A percentile compares a stretch with the other conserved stretches of the same genome.
These are phyloP conservation scores for Sphagnum tenellum DNA, from an alignment of 225 moss, liverwort and hornwort genomes.

Conservation along the genomic window DNA sequence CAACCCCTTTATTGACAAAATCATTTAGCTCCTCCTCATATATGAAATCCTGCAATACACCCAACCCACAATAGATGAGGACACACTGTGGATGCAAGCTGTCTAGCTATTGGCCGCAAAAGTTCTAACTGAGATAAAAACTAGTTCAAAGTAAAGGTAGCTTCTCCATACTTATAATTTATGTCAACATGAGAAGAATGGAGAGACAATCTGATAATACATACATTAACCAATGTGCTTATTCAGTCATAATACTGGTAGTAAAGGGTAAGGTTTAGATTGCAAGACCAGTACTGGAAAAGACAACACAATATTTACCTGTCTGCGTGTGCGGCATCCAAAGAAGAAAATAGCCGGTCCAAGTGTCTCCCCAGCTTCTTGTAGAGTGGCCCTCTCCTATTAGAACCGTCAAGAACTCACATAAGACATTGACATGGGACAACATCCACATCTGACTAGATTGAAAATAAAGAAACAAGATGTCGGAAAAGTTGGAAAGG, in stretches of 20 bases:
- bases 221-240: no score
- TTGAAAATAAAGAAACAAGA: background rate
- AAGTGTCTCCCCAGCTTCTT: constrained; percentile 38
- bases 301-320: constrained; percentile 11
- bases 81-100: no score
- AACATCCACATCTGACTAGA: background rate
- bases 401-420: background rate
- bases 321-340: constrained; percentile 65
- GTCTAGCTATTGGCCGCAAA: background rate
- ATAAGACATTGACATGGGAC: background rate
- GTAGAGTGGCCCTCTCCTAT: constrained; percentile 61
- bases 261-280: no score
- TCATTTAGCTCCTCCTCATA: constrained; percentile 68
- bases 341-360: constrained; percentile 88
- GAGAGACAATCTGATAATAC: no score
- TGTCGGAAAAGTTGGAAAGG: no score
- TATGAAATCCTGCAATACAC: constrained; percentile 52
- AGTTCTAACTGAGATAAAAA: no score
- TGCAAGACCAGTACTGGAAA: no score
- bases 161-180: no score
- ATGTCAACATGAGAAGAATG: no score
- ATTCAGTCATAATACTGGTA: no score
- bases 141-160: background rate
- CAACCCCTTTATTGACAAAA: constrained; percentile 43
- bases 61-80: no score